These are phyloP conservation scores for Acanthamoeba triangularis DNA, from an alignment of 208 protist genomes.

Conservation along the genomic window DNA sequence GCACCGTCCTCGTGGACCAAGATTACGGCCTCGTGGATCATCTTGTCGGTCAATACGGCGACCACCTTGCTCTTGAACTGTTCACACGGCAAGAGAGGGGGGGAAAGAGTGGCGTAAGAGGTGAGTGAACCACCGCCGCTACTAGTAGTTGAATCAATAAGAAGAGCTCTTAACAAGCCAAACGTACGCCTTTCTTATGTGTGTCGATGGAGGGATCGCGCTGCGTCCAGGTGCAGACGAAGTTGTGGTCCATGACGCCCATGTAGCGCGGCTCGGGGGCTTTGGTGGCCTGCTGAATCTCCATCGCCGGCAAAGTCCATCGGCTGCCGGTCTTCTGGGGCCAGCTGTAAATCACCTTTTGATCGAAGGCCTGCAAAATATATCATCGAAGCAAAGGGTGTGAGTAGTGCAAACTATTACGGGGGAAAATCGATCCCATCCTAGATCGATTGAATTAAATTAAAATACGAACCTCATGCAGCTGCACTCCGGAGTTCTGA, in stretches of 20 bases:
- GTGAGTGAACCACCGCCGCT: neutral
- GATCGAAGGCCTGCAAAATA: conserved; percentile 39
- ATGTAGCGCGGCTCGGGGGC: neutral
- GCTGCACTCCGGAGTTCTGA: conserved; percentile 42
- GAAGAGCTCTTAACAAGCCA: too few species aligned
- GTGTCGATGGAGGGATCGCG: conserved; percentile 40
- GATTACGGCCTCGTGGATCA: conserved; percentile 51
- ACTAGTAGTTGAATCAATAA: too few species aligned
- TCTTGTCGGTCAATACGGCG: conserved; percentile 7
- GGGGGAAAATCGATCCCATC: neutral
- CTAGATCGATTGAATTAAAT: too few species aligned
- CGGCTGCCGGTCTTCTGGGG: conserved; percentile 48
- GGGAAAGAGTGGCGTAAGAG: neutral
- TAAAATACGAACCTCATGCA: neutral
- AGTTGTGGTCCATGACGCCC: conserved; percentile 49
- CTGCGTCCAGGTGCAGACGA: conserved; percentile 46
- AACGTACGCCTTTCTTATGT: conserved; percentile 43
- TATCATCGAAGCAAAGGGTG: neutral
- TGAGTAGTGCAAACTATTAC: neutral
- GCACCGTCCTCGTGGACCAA: conserved; percentile 51
- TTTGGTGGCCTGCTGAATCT: conserved; percentile 4
- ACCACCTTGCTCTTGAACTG: conserved; percentile 64
- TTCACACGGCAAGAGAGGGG: neutral
- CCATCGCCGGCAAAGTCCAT: conserved; percentile 40
- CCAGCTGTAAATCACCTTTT: conserved; percentile 51